phyloP scores from a whole-genome alignment of 1,284 basidiomycete species.

The Sanghuangporus sanghuang region DNA sequence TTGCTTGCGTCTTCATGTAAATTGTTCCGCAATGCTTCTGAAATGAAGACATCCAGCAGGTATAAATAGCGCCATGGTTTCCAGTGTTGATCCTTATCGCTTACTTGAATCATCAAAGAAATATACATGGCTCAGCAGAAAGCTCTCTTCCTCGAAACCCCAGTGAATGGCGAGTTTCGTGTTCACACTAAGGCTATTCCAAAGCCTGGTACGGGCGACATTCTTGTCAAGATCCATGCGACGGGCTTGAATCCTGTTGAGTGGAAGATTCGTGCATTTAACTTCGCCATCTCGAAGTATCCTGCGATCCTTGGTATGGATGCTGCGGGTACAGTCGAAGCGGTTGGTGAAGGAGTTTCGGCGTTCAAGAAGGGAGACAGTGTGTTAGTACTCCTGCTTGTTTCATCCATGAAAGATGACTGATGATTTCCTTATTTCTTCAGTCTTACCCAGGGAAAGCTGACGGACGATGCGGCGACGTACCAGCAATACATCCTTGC shows the following conservation, averaged over 20 bases:
- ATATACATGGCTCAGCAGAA: slow-evolving; percentile 17
- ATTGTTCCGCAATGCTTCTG: too few relatives aligned
- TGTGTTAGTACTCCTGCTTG: slow-evolving; percentile 26
- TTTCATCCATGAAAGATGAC: background rate
- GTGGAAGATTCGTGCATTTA: slow-evolving; percentile 32
- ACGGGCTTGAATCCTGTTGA: slow-evolving; percentile 45
- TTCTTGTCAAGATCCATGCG: slow-evolving; percentile 39
- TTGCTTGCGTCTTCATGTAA: too few relatives aligned
- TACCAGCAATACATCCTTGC: slow-evolving; percentile 27
- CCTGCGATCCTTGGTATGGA: slow-evolving; percentile 42
- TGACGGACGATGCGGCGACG: slow-evolving; percentile 16
- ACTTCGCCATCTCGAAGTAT: slow-evolving; percentile 20
- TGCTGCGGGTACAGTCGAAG: slow-evolving; percentile 39
- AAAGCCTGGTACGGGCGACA: slow-evolving; percentile 34
- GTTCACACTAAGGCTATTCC: slow-evolving; percentile 26
- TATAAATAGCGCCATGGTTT: too few relatives aligned
- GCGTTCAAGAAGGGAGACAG: slow-evolving; percentile 35
- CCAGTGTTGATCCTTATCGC: too few relatives aligned
- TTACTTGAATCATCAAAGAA: too few relatives aligned
- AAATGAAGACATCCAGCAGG: too few relatives aligned
- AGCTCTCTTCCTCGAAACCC: slow-evolving; percentile 19
- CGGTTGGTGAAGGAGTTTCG: slow-evolving; percentile 32
- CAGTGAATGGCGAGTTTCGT: slow-evolving; percentile 18
- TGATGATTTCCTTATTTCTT: too few relatives aligned
- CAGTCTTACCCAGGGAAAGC: slow-evolving; percentile 21